Conservation (phyloP, 352 stramenopile species). For the Blastocystis sp. region DNA sequence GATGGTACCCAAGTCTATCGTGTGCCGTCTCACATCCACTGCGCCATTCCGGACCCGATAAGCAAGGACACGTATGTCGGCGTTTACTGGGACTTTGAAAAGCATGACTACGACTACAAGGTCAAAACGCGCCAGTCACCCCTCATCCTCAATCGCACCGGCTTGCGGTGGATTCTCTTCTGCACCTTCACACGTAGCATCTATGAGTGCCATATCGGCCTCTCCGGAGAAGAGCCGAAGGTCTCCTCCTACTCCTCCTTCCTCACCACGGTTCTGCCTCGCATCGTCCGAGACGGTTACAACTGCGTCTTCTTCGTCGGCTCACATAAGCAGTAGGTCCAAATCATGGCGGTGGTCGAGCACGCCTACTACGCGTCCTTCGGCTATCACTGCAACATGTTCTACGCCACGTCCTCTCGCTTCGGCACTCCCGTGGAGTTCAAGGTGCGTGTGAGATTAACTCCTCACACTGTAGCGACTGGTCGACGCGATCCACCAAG, state of each 20-base stretch:
- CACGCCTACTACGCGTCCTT: slow-evolving; percentile 76
- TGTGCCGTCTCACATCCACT: slow-evolving; percentile 62
- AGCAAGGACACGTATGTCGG: slow-evolving; percentile 62
- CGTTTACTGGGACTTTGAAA: slow-evolving; percentile 54
- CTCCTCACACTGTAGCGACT: slow-evolving; percentile 48
- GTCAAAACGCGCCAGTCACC: slow-evolving; percentile 38
- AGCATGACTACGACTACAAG: slow-evolving; percentile 11
- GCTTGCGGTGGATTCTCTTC: slow-evolving; percentile 42
- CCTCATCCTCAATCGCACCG: not conserved
- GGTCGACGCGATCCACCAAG: slow-evolving; percentile 71
- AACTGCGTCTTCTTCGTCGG: slow-evolving; percentile 24
- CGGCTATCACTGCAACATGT: slow-evolving; percentile 75
- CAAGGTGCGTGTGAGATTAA: slow-evolving; percentile 38
- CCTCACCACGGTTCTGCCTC: slow-evolving; percentile 73
- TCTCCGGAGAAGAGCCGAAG: slow-evolving; percentile 74
- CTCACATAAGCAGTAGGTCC: slow-evolving; percentile 29
- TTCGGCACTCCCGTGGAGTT: slow-evolving; percentile 75
- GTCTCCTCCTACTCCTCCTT: slow-evolving; percentile 75
- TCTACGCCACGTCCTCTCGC: slow-evolving; percentile 73
- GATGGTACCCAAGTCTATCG: slow-evolving; percentile 22
- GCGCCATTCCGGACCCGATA: slow-evolving; percentile 40
- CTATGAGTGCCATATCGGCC: slow-evolving; percentile 76
- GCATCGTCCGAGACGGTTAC: slow-evolving; percentile 73
- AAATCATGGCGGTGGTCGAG: slow-evolving; percentile 76
- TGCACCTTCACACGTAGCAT: slow-evolving; percentile 16